Conservation (phyloP, 441 rosid genomes). For the Kokia cookei region DNA sequence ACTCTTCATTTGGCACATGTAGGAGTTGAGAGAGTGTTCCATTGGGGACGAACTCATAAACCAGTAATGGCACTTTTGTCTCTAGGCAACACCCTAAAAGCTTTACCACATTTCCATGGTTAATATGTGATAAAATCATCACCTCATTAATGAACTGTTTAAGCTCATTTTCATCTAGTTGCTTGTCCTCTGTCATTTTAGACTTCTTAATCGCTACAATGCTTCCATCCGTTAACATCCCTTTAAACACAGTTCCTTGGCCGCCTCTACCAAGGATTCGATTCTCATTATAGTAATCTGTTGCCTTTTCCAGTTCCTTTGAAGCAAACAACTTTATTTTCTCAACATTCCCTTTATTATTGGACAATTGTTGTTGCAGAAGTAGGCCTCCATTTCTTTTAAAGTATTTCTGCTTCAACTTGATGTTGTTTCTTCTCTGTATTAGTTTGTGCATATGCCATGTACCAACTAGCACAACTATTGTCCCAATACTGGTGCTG, state of each 20-base stretch:
- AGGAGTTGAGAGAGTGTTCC: neutral
- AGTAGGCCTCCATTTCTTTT: neutral
- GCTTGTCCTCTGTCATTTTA: neutral
- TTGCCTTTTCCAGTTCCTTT: constrained; percentile 1
- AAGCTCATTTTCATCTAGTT: neutral
- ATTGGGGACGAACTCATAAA: neutral
- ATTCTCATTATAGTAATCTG: constrained; percentile 9
- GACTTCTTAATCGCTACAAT: constrained; percentile 26
- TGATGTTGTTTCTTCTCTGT: neutral
- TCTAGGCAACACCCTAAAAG: neutral
- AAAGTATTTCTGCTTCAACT: neutral
- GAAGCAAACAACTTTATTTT: constrained; percentile 15
- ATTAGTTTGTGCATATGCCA: neutral
- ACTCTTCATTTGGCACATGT: neutral
- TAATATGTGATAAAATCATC: neutral
- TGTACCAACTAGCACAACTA: neutral
- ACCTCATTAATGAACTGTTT: neutral
- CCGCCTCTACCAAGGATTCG: constrained; percentile 27
- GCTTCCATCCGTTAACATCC: neutral
- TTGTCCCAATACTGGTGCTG: neutral
- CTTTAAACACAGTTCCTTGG: constrained; percentile 11
- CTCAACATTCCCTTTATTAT: neutral
- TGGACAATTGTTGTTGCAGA: neutral
- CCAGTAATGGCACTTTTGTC: neutral
- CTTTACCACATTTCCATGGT: neutral